Conservation (phyloP, 1,139 yeast species). For the Kazachstania sp. region DNA sequence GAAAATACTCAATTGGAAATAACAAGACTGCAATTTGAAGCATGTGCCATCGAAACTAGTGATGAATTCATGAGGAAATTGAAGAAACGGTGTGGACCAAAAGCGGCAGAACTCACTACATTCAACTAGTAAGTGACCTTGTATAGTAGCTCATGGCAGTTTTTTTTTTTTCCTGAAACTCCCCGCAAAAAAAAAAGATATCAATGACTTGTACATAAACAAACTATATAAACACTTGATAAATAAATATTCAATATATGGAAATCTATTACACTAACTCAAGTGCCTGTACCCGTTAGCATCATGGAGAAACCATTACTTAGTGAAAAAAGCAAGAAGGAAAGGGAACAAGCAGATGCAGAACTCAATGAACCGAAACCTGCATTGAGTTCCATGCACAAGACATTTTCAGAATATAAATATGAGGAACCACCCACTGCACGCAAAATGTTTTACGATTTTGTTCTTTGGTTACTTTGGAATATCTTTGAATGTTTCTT, state of each 20-base stretch:
- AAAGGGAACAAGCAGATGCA: background rate
- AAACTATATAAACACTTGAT: too few relatives aligned
- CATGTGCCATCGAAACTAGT: conserved; percentile 42
- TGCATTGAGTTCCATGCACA: background rate
- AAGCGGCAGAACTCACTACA: background rate
- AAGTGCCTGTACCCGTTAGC: too few relatives aligned
- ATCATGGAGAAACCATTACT: conserved; percentile 3
- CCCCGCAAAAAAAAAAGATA: too few relatives aligned
- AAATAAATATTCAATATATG: too few relatives aligned
- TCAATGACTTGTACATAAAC: too few relatives aligned
- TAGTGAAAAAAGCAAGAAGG: background rate
- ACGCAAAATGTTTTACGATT: conserved; percentile 10
- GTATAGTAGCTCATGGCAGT: too few relatives aligned
- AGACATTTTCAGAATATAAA: background rate
- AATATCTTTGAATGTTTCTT: conserved; percentile 37
- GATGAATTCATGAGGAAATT: conserved; percentile 36
- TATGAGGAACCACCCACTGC: conserved; percentile 8
- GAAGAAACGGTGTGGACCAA: conserved; percentile 39
- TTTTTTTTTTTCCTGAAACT: too few relatives aligned
- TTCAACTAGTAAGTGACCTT: too few relatives aligned
- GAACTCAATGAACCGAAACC: background rate
- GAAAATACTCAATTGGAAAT: conserved; percentile 37
- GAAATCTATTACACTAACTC: too few relatives aligned
- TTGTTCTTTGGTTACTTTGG: conserved; percentile 8
- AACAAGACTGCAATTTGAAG: conserved; percentile 44